A percentile compares a stretch with the other conserved stretches of the same genome.
Evolutionary conservation across 1,284 basidiomycete species (phyloP).

Genomic region (Marasmius oreades): DNA sequence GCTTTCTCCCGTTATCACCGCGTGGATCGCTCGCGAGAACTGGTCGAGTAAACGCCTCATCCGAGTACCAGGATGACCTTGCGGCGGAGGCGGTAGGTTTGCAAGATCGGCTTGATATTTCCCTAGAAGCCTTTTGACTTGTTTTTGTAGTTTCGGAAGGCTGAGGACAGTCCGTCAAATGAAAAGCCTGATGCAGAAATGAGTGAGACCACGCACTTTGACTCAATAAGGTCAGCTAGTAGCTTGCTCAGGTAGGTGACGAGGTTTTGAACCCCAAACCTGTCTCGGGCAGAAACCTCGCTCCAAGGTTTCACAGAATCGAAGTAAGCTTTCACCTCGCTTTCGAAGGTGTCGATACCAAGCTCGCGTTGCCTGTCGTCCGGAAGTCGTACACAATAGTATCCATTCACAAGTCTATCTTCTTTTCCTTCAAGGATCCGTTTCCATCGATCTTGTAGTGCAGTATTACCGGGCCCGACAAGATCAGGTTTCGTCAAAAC

Average conservation of each 20-base stretch:
- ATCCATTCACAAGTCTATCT: conserved; percentile 37
- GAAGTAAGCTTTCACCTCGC: conserved; percentile 34
- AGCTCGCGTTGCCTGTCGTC: conserved; percentile 35
- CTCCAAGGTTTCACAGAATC: conserved; percentile 32
- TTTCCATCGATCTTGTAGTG: conserved; percentile 30
- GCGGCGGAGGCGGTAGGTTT: conserved; percentile 38
- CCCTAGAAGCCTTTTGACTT: conserved; percentile 35
- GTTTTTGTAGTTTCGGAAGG: conserved; percentile 35
- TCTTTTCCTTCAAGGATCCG: conserved; percentile 38
- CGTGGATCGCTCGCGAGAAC: conserved; percentile 39
- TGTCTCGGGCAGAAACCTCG: neutral
- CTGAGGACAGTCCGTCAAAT: conserved; percentile 24
- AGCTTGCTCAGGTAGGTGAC: neutral
- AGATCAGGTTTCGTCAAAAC: conserved; percentile 50
- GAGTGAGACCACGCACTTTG: neutral
- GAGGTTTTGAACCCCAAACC: neutral
- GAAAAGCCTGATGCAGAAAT: neutral
- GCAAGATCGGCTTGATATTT: conserved; percentile 33
- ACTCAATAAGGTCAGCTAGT: neutral
- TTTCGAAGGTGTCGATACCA: conserved; percentile 27
- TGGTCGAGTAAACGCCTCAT: conserved; percentile 40
- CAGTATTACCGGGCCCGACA: conserved; percentile 34
- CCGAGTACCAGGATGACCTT: conserved; percentile 40
- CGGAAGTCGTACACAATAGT: conserved; percentile 47
- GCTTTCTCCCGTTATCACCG: conserved; percentile 33